Evolutionary conservation across 306 rosid species (phyloP).

Genomic region (Citrullus colocynthis): DNA sequence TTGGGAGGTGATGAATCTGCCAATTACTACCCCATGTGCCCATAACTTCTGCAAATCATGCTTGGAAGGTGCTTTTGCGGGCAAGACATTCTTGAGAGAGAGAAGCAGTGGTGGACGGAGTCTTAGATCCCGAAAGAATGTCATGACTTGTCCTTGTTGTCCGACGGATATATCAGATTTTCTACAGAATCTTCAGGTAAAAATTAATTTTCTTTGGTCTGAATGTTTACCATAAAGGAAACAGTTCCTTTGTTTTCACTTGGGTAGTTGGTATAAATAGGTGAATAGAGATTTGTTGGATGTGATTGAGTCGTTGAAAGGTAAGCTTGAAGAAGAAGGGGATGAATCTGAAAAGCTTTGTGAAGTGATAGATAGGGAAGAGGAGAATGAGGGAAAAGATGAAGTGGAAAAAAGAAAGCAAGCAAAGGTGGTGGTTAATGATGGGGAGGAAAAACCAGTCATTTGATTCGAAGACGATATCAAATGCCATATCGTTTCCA

Average conservation of each 20-base stretch:
- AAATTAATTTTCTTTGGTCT: background rate
- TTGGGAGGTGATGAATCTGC: conserved; percentile 28
- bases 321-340: conserved; percentile 24
- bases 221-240: background rate
- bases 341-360: conserved; percentile 1
- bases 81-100: conserved; percentile 35
- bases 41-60: conserved; percentile 63
- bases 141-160: conserved; percentile 66
- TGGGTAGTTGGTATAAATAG: conserved; percentile 16
- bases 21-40: conserved; percentile 60
- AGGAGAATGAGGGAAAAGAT: background rate
- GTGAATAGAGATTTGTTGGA: conserved; percentile 56
- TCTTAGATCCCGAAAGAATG: conserved; percentile 48
- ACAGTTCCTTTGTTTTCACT: background rate
- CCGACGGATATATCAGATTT: conserved; percentile 51
- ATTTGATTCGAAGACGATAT: no score
- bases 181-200: conserved; percentile 68
- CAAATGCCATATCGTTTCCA: no score
- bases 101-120: conserved; percentile 39
- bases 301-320: conserved; percentile 41
- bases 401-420: background rate
- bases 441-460: no score
- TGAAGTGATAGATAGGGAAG: background rate
- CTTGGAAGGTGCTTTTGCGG: conserved; percentile 41
- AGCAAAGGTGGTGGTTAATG: background rate